Conservation (phyloP, 2,329 filamentous ascomycete genomes). For the Ramularia collo-cygni region DNA sequence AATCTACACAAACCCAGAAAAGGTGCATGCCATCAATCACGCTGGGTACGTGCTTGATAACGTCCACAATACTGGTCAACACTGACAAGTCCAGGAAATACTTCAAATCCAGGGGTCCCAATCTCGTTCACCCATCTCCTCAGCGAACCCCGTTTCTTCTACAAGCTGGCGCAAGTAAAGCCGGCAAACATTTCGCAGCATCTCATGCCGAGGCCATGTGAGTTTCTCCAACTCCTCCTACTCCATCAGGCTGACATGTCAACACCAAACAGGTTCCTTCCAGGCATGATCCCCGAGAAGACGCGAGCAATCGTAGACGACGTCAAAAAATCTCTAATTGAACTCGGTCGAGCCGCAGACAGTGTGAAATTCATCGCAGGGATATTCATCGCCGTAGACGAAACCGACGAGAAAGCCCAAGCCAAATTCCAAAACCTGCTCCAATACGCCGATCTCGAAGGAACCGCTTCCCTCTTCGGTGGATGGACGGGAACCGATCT, state of each 20-base stretch:
- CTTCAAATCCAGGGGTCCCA: constrained; percentile 39
- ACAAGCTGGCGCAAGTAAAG: constrained; percentile 42
- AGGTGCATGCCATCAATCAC: constrained; percentile 48
- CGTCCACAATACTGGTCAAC: not conserved
- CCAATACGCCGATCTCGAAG: constrained; percentile 40
- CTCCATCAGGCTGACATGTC: too few relatives aligned
- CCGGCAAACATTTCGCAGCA: constrained; percentile 41
- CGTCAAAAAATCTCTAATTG: constrained; percentile 34
- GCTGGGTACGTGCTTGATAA: constrained; percentile 10
- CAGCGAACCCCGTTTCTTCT: constrained; percentile 53
- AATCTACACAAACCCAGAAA: constrained; percentile 50
- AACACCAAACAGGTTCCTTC: constrained; percentile 31
- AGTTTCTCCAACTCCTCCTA: too few relatives aligned
- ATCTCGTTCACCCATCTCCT: constrained; percentile 49
- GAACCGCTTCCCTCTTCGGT: constrained; percentile 40
- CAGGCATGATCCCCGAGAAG: constrained; percentile 39
- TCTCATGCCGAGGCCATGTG: constrained; percentile 39
- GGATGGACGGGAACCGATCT: constrained; percentile 44
- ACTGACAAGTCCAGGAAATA: constrained; percentile 25
- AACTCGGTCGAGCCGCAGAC: constrained; percentile 33
- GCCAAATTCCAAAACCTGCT: constrained; percentile 38
- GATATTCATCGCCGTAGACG: constrained; percentile 38
- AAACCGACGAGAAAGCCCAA: constrained; percentile 39
- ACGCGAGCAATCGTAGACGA: constrained; percentile 37
- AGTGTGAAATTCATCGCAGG: constrained; percentile 41